These are phyloP conservation scores for Pythium folliculosum DNA, from an alignment of 352 stramenopile genomes.

Conservation along the genomic window DNA sequence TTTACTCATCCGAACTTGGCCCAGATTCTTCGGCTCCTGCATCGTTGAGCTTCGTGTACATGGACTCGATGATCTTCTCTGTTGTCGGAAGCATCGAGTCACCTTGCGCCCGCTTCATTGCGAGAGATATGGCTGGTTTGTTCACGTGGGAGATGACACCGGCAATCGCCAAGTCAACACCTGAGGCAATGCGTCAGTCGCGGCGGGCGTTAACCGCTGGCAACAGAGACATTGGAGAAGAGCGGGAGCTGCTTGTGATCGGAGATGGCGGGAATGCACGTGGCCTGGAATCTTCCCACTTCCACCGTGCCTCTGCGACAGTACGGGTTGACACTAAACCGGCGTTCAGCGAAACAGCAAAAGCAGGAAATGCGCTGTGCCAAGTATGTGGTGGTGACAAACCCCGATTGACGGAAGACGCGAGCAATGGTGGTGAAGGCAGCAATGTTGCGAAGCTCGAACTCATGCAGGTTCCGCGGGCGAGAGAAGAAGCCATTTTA, in stretches of 20 bases:
- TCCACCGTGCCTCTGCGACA: slow-evolving; percentile 46
- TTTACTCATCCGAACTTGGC: slow-evolving; percentile 13
- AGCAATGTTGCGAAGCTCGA: slow-evolving; percentile 39
- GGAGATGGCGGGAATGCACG: slow-evolving; percentile 32
- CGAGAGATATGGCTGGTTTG: slow-evolving; percentile 81
- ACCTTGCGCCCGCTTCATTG: slow-evolving; percentile 72
- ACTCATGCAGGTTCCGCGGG: slow-evolving; percentile 57
- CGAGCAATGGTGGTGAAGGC: not conserved
- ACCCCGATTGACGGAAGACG: slow-evolving; percentile 19
- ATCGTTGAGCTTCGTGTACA: slow-evolving; percentile 85
- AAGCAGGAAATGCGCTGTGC: slow-evolving; percentile 30
- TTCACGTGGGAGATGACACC: slow-evolving; percentile 82
- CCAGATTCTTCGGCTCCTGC: slow-evolving; percentile 34
- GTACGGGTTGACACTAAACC: slow-evolving; percentile 69
- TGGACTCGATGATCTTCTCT: slow-evolving; percentile 86
- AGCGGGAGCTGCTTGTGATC: slow-evolving; percentile 38
- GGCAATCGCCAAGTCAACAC: slow-evolving; percentile 7
- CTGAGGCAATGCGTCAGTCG: slow-evolving; percentile 18
- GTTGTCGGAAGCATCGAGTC: slow-evolving; percentile 83
- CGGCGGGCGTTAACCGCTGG: slow-evolving; percentile 10
- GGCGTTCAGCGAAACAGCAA: slow-evolving; percentile 35
- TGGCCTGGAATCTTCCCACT: slow-evolving; percentile 33
- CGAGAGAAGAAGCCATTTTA: slow-evolving; percentile 61
- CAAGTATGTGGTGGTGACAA: slow-evolving; percentile 69
- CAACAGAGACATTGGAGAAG: slow-evolving; percentile 11